Conservation (phyloP, 2,329 filamentous ascomycete genomes). For the Penicillium sp. region DNA sequence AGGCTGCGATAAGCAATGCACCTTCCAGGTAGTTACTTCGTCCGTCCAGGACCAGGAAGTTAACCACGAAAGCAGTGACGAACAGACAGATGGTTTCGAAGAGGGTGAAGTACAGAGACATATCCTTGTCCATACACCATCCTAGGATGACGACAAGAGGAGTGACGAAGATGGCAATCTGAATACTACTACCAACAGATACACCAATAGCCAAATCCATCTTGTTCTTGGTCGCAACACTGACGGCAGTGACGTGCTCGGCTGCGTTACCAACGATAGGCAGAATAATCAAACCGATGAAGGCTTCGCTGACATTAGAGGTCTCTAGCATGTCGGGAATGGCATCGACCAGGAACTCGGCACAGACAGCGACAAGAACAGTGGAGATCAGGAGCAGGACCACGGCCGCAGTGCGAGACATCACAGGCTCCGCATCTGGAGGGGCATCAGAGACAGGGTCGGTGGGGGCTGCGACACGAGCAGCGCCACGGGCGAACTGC, state of each 20-base stretch:
- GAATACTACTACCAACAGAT: constrained; percentile 76
- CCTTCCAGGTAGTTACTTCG: constrained; percentile 82
- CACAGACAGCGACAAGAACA: constrained; percentile 60
- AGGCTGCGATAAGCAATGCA: constrained; percentile 71
- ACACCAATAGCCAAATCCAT: constrained; percentile 82
- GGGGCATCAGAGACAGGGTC: constrained; percentile 14
- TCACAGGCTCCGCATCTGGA: constrained; percentile 30
- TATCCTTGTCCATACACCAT: constrained; percentile 73
- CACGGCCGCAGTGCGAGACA: constrained; percentile 59
- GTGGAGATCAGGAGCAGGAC: constrained; percentile 57
- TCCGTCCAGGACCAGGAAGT: constrained; percentile 81
- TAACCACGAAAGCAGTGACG: constrained; percentile 78
- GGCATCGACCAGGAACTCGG: constrained; percentile 72
- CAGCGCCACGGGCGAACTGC: constrained; percentile 34
- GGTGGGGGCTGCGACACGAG: constrained; percentile 23
- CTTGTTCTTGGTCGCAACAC: constrained; percentile 78
- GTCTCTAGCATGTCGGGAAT: constrained; percentile 66
- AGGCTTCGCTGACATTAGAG: constrained; percentile 66
- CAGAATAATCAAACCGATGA: constrained; percentile 76
- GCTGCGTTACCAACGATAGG: constrained; percentile 83
- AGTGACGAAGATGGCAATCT: constrained; percentile 75
- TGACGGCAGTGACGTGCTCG: constrained; percentile 78
- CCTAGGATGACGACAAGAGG: constrained; percentile 72
- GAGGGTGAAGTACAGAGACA: constrained; percentile 63
- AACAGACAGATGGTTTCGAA: constrained; percentile 72